phyloP scores from a whole-genome alignment of 2,329 filamentous ascomycete genomes.

The Exophiala oligosperma region DNA sequence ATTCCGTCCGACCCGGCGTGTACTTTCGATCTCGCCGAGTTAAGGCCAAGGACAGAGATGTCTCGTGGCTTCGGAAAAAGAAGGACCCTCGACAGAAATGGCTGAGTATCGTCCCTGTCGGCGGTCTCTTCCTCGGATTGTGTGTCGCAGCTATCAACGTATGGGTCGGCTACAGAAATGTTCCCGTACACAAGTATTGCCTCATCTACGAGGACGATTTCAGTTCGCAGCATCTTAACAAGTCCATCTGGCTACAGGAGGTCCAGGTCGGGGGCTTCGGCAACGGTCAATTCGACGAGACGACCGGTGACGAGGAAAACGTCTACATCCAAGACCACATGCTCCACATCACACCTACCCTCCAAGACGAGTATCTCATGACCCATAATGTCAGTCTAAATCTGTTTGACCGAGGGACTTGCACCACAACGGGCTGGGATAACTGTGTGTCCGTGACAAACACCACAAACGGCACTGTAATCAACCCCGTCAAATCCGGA shows the following conservation, averaged over 20 bases:
- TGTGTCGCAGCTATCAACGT: conserved; percentile 53
- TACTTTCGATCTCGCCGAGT: conserved; percentile 53
- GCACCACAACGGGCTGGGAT: no score
- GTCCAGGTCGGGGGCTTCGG: conserved; percentile 50
- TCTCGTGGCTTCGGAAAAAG: conserved; percentile 71
- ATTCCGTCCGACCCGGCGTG: not conserved
- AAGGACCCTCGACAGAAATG: conserved; percentile 79
- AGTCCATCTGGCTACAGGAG: conserved; percentile 51
- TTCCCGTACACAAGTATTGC: conserved; percentile 43
- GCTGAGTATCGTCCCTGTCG: conserved; percentile 75
- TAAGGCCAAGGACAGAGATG: conserved; percentile 68
- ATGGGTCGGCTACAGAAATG: no score
- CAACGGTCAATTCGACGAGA: conserved; percentile 57
- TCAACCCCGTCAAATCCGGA: conserved; percentile 53
- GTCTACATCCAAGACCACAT: conserved; percentile 50
- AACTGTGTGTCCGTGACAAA: conserved; percentile 33
- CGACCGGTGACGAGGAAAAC: conserved; percentile 50
- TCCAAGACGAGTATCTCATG: conserved; percentile 26
- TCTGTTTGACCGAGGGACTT: no score
- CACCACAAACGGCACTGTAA: conserved; percentile 41
- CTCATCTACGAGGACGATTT: conserved; percentile 55
- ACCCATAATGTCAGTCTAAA: no score
- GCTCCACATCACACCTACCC: conserved; percentile 57
- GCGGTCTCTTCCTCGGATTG: conserved; percentile 70
- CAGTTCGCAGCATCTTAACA: conserved; percentile 36